Evolutionary conservation across 1,139 yeast genomes (phyloP).

Genomic region (Suhomyces terraborum): DNA sequence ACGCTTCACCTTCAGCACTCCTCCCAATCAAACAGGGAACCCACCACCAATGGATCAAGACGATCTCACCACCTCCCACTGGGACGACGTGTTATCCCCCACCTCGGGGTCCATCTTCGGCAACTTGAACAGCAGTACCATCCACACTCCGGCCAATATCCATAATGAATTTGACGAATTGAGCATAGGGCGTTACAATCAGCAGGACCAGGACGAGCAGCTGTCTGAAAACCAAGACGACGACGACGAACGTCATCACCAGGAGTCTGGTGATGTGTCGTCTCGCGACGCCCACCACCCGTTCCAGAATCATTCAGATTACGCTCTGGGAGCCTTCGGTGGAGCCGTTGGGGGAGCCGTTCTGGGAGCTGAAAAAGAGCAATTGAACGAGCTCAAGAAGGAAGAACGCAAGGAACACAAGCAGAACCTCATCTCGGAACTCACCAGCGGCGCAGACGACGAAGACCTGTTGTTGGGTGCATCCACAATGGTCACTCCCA

Average conservation of each 20-base stretch:
- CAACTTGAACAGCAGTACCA: constrained; percentile 10
- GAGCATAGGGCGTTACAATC: constrained; percentile 24
- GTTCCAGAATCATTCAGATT: constrained; percentile 17
- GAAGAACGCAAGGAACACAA: constrained; percentile 41
- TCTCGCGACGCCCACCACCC: constrained; percentile 24
- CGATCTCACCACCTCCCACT: constrained; percentile 32
- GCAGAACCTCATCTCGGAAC: constrained; percentile 37
- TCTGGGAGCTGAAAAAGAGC: constrained; percentile 38
- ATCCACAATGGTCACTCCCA: constrained; percentile 26
- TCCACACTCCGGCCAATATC: constrained; percentile 19
- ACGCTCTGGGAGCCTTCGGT: no score
- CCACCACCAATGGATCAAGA: constrained; percentile 28
- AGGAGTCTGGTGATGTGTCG: no score
- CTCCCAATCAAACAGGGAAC: no score
- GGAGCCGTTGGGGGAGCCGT: no score
- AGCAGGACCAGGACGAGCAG: constrained; percentile 20
- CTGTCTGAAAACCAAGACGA: constrained; percentile 20
- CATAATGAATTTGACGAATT: constrained; percentile 33
- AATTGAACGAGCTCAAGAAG: constrained; percentile 33
- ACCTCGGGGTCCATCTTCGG: constrained; percentile 15
- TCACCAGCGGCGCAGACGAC: constrained; percentile 36
- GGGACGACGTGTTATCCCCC: constrained; percentile 30
- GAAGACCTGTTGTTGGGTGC: constrained; percentile 22
- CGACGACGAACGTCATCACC: constrained; percentile 20
- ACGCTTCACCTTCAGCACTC: no score